phyloP scores from a whole-genome alignment of 2,329 filamentous ascomycete species.

The Eutypella sp. region DNA sequence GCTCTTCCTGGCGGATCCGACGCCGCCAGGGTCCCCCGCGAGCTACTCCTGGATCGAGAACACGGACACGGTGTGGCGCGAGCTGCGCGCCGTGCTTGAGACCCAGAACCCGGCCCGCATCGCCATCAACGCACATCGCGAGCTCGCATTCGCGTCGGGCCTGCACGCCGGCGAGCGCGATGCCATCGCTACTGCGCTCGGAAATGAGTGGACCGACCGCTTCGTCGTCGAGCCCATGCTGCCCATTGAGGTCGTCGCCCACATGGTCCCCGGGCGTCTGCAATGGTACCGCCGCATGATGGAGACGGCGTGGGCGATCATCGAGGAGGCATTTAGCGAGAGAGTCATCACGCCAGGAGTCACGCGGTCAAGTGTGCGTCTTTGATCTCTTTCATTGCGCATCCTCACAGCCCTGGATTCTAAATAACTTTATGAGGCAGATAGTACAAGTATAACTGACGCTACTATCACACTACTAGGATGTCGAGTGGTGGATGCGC shows the following conservation, averaged over 20 bases:
- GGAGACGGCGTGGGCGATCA: slow-evolving; percentile 48
- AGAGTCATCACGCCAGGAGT: slow-evolving; percentile 36
- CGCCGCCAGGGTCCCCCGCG: slow-evolving; percentile 18
- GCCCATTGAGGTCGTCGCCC: slow-evolving; percentile 40
- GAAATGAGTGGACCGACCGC: slow-evolving; percentile 31
- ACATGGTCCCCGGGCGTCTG: slow-evolving; percentile 35
- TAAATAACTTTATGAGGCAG: too few relatives aligned
- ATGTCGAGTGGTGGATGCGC: slow-evolving; percentile 49
- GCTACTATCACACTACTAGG: slow-evolving; percentile 15
- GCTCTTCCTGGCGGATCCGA: slow-evolving; percentile 40
- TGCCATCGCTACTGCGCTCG: slow-evolving; percentile 30
- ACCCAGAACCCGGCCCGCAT: slow-evolving; percentile 32
- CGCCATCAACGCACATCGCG: slow-evolving; percentile 39
- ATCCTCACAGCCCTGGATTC: not conserved
- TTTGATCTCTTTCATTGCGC: not conserved
- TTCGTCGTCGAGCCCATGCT: slow-evolving; percentile 41
- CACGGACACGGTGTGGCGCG: slow-evolving; percentile 37
- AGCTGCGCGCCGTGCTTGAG: slow-evolving; percentile 33
- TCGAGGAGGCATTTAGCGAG: slow-evolving; percentile 40
- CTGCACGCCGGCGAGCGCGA: slow-evolving; percentile 43
- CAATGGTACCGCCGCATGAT: slow-evolving; percentile 40
- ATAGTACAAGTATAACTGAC: too few relatives aligned
- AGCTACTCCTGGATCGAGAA: slow-evolving; percentile 43
- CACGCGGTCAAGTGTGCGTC: not conserved
- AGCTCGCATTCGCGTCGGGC: slow-evolving; percentile 42